phyloP scores from a whole-genome alignment of 805 yeast species.

The Allodekkera sacchari region DNA sequence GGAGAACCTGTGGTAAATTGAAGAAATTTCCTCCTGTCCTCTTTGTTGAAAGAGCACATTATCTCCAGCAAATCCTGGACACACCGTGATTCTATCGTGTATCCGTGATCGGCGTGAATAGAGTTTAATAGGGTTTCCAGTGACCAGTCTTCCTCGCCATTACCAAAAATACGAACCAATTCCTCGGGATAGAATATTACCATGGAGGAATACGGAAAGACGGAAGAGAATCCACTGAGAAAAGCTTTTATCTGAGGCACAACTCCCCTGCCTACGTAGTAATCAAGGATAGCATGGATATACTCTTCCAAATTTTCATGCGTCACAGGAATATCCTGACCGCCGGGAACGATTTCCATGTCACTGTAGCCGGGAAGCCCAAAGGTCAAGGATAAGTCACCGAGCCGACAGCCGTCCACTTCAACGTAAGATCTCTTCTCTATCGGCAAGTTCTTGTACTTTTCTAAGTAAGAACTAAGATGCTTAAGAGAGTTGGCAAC shows the following conservation, averaged over 20 bases:
- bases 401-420: constrained; percentile 29
- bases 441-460: constrained; percentile 6
- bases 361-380: constrained; percentile 70
- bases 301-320: constrained; percentile 49
- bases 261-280: constrained; percentile 57
- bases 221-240: constrained; percentile 71
- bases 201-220: constrained; percentile 71
- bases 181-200: constrained; percentile 69
- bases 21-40: constrained; percentile 63
- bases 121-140: constrained; percentile 47
- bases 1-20: constrained; percentile 94
- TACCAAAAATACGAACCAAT: constrained; percentile 63
- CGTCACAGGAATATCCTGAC: constrained; percentile 41
- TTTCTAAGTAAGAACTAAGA: constrained; percentile 34
- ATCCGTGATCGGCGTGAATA: constrained; percentile 87
- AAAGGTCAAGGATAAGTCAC: constrained; percentile 53
- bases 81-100: constrained; percentile 56
- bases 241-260: constrained; percentile 57
- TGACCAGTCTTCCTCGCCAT: constrained; percentile 83
- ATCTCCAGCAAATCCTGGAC: constrained; percentile 55
- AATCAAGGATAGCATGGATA: constrained; percentile 47
- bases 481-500: constrained; percentile 51
- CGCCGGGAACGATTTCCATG: constrained; percentile 49
- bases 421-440: constrained; percentile 9
- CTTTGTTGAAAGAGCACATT: constrained; percentile 42